A percentile compares a stretch with the other conserved stretches of the same genome.
These are phyloP conservation scores for Monosporascus sp. DNA, from an alignment of 2,329 filamentous ascomycete species.

Conservation along the genomic window DNA sequence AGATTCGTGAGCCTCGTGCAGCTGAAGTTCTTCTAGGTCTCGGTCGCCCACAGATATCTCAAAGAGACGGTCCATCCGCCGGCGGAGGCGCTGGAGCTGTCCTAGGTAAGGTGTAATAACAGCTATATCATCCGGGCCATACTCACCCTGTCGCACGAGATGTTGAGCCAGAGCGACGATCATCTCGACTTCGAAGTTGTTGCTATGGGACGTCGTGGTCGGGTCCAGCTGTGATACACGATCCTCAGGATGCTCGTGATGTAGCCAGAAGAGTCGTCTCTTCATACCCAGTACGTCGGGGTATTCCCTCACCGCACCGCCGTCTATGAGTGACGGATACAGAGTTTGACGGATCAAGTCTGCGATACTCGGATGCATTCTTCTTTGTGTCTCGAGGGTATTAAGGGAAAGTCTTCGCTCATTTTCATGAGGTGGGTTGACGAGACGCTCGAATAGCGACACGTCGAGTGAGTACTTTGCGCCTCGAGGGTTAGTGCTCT, in stretches of 20 bases:
- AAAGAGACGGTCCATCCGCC: constrained; percentile 41
- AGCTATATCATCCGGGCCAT: constrained; percentile 58
- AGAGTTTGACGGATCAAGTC: constrained; percentile 47
- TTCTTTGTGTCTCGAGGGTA: constrained; percentile 35
- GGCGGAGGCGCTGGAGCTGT: constrained; percentile 49
- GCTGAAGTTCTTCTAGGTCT: constrained; percentile 51
- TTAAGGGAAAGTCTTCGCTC: constrained; percentile 21
- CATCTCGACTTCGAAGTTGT: constrained; percentile 61
- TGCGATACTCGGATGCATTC: constrained; percentile 57
- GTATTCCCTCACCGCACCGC: constrained; percentile 27
- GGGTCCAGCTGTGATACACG: constrained; percentile 25
- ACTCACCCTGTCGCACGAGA: constrained; percentile 59
- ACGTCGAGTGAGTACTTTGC: constrained; percentile 50
- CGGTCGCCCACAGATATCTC: constrained; percentile 61
- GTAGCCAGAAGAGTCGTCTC: constrained; percentile 51
- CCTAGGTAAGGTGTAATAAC: constrained; percentile 64
- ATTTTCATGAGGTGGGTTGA: constrained; percentile 21
- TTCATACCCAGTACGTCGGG: constrained; percentile 45
- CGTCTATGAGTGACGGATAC: constrained; percentile 49
- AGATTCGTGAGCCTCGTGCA: constrained; percentile 29
- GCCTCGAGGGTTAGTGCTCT: constrained; percentile 44
- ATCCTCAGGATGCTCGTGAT: constrained; percentile 39
- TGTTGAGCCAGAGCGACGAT: constrained; percentile 58
- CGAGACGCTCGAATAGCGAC: constrained; percentile 58
- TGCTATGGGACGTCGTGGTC: constrained; percentile 43